A percentile compares a stretch with the other conserved stretches of the same genome.
Conservation (phyloP, 1,284 basidiomycete genomes). For the Chalciporus sp. region DNA sequence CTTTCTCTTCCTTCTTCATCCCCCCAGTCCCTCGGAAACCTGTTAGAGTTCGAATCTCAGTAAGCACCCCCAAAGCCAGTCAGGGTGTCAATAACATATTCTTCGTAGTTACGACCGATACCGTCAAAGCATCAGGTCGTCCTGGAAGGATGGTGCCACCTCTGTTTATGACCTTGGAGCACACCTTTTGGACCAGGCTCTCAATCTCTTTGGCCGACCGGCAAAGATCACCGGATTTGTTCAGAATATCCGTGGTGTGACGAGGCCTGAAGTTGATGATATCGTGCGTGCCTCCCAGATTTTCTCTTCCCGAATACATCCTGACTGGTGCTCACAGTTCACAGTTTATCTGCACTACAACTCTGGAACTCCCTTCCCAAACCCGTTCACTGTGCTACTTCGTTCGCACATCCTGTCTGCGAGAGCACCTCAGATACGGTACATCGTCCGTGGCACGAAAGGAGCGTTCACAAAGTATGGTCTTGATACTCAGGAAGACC, state of each 20-base stretch:
- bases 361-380: slow-evolving; percentile 41
- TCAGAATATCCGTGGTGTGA: slow-evolving; percentile 67
- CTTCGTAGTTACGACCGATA: slow-evolving; percentile 73
- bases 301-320: neutral
- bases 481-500: slow-evolving; percentile 78
- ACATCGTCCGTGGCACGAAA: slow-evolving; percentile 65
- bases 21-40: slow-evolving; percentile 57
- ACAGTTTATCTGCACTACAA: slow-evolving; percentile 68
- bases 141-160: slow-evolving; percentile 71
- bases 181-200: slow-evolving; percentile 77
- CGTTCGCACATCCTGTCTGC: slow-evolving; percentile 72
- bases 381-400: slow-evolving; percentile 69
- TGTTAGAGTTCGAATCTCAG: slow-evolving; percentile 80
- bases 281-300: slow-evolving; percentile 42
- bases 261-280: slow-evolving; percentile 68
- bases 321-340: slow-evolving; percentile 46
- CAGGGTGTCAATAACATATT: neutral
- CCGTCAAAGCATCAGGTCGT: slow-evolving; percentile 64
- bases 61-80: slow-evolving; percentile 34
- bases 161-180: slow-evolving; percentile 66
- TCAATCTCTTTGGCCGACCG: slow-evolving; percentile 79
- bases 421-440: slow-evolving; percentile 67
- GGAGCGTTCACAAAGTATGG: slow-evolving; percentile 79
- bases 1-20: slow-evolving; percentile 56
- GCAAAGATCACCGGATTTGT: slow-evolving; percentile 68